phyloP scores from a whole-genome alignment of 352 stramenopile species.

The Phytophthora niederhauseri region DNA sequence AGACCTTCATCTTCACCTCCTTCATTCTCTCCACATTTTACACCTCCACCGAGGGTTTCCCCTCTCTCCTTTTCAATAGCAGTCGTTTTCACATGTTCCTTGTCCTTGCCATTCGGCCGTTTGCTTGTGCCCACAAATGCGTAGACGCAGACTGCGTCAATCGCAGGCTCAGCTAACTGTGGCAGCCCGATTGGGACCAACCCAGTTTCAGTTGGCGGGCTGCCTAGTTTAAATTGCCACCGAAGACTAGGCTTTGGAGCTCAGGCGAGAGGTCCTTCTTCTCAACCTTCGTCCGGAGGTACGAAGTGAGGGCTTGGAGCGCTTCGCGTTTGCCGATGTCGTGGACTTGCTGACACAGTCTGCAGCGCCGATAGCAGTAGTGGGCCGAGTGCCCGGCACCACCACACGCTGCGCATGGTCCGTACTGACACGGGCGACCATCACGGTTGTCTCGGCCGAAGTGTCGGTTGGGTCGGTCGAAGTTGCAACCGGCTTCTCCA shows the following conservation, averaged over 20 bases:
- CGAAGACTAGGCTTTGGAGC: not conserved
- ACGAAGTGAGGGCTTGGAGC: too few species aligned
- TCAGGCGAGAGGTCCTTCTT: too few species aligned
- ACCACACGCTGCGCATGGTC: slow-evolving; percentile 4
- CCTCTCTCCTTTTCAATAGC: slow-evolving; percentile 11
- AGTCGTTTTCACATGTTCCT: slow-evolving; percentile 1
- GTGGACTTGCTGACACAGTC: slow-evolving; percentile 2
- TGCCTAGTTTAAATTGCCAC: not conserved
- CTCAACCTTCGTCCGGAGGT: too few species aligned
- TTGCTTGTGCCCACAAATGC: not conserved
- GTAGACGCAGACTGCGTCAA: not conserved
- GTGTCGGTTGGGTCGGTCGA: not conserved
- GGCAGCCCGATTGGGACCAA: too few species aligned
- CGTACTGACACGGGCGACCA: not conserved
- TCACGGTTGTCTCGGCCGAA: not conserved
- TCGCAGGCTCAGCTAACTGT: too few species aligned
- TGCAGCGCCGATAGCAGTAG: not conserved
- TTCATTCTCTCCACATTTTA: not conserved
- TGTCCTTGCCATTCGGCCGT: too few species aligned
- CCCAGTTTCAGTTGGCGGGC: too few species aligned
- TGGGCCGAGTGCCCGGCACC: not conserved
- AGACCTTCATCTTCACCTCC: not conserved
- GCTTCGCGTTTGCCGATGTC: not conserved
- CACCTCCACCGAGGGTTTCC: not conserved
- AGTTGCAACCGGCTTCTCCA: not conserved